Evolutionary conservation across 768 basidiomycete species (phyloP).

Genomic region (Infundibulicybe gibba): DNA sequence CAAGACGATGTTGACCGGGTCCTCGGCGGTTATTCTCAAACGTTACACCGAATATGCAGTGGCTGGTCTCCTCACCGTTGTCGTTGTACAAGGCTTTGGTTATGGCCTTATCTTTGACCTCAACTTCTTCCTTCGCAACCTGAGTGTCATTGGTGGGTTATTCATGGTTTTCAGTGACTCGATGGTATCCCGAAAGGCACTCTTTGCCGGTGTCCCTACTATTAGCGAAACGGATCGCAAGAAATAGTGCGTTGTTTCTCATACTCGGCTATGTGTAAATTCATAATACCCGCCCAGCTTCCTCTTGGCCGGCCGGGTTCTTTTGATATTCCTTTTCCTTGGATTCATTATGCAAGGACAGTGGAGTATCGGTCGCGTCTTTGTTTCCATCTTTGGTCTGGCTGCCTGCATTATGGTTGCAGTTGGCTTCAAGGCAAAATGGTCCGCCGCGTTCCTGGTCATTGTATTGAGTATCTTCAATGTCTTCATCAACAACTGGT

Average conservation of each 20-base stretch:
- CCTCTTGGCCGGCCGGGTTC: slow-evolving; percentile 93
- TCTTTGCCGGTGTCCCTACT: slow-evolving; percentile 87
- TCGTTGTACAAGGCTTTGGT: slow-evolving; percentile 94
- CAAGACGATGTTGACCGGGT: slow-evolving; percentile 87
- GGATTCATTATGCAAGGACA: slow-evolving; percentile 94
- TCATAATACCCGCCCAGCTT: slow-evolving; percentile 50
- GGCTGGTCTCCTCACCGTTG: slow-evolving; percentile 85
- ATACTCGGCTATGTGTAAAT: neutral
- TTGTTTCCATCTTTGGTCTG: slow-evolving; percentile 88
- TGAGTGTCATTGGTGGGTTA: slow-evolving; percentile 95
- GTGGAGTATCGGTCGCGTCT: slow-evolving; percentile 83
- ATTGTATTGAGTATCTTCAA: slow-evolving; percentile 92
- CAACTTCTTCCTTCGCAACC: slow-evolving; percentile 99
- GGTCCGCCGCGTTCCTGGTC: slow-evolving; percentile 95
- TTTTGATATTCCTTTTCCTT: slow-evolving; percentile 98
- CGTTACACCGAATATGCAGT: slow-evolving; percentile 87
- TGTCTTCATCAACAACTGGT: slow-evolving; percentile 98
- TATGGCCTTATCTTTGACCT: slow-evolving; percentile 99
- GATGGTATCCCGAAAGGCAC: slow-evolving; percentile 80
- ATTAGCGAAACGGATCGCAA: slow-evolving; percentile 94
- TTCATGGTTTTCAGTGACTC: slow-evolving; percentile 99
- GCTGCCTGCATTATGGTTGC: slow-evolving; percentile 95
- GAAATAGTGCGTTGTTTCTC: slow-evolving; percentile 75
- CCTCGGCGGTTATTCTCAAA: slow-evolving; percentile 83
- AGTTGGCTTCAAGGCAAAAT: slow-evolving; percentile 98